Percentiles rank a stretch among this genome's conserved stretches.
Conservation (phyloP, 1,284 basidiomycete species). For the Trichosporon sp. region DNA sequence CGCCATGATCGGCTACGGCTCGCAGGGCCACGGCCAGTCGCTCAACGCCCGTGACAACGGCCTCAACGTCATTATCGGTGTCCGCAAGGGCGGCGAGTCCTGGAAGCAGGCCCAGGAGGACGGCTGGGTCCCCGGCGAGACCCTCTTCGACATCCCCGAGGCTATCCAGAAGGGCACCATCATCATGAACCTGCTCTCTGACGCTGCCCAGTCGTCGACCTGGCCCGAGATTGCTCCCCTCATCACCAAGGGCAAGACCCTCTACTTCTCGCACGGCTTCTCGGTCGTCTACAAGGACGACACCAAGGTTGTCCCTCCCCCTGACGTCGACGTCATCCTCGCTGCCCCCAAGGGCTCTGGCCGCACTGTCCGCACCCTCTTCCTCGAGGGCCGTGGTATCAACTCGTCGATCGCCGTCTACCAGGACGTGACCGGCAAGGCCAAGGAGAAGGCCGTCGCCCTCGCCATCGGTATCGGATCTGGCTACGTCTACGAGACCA, state of each 20-base stretch:
- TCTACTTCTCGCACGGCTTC: constrained; percentile 99
- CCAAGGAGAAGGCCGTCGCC: constrained; percentile 93
- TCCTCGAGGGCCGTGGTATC: constrained; percentile 91
- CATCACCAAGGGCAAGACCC: constrained; percentile 98
- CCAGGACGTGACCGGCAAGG: constrained; percentile 91
- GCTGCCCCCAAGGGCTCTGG: constrained; percentile 99
- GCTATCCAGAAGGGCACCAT: constrained; percentile 93
- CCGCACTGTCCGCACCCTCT: constrained; percentile 96
- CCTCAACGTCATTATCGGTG: constrained; percentile 97
- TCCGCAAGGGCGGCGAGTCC: constrained; percentile 85
- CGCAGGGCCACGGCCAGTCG: constrained; percentile 95
- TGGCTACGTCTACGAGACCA: constrained; percentile 80
- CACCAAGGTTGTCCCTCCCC: constrained; percentile 85
- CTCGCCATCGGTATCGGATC: constrained; percentile 92
- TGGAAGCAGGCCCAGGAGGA: constrained; percentile 96
- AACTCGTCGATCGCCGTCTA: constrained; percentile 52
- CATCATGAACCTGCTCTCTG: constrained; percentile 99
- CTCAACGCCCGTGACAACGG: constrained; percentile 99
- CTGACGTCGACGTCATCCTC: constrained; percentile 96
- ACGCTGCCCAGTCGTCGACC: constrained; percentile 94
- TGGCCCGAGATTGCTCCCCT: constrained; percentile 83
- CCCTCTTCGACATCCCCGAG: constrained; percentile 96
- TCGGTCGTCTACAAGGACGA: constrained; percentile 98
- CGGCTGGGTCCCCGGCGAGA: constrained; percentile 98
- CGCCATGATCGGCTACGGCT: constrained; percentile 97